Evolutionary conservation across 2,329 filamentous ascomycete species (phyloP).

Genomic region (Calonectria naviculata): DNA sequence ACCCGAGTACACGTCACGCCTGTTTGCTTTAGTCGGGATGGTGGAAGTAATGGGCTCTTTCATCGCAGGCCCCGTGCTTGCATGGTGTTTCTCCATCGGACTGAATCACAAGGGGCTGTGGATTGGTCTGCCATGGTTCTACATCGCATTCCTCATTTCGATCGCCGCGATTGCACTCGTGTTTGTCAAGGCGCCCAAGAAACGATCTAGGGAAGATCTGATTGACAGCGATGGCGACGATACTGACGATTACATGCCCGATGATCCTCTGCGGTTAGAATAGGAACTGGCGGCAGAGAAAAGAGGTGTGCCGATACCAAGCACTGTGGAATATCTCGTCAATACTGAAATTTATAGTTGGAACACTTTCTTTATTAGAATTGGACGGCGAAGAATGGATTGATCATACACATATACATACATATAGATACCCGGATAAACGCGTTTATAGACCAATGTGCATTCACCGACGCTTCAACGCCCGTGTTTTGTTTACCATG

Average conservation of each 20-base stretch:
- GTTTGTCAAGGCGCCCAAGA: constrained; percentile 48
- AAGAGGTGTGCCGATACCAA: not conserved
- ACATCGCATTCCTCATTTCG: constrained; percentile 45
- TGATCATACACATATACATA: not conserved
- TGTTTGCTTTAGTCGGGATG: constrained; percentile 55
- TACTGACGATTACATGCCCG: constrained; percentile 35
- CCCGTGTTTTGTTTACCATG: not conserved
- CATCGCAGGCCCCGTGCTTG: constrained; percentile 53
- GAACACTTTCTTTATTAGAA: not conserved
- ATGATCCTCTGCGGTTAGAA: constrained; percentile 36
- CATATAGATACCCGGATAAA: constrained; percentile 28
- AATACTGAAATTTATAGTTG: not conserved
- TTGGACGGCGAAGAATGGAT: not conserved
- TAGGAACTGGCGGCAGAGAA: constrained; percentile 10
- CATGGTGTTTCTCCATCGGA: constrained; percentile 51
- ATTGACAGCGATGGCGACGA: constrained; percentile 30
- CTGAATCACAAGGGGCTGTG: constrained; percentile 48
- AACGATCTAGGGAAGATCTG: constrained; percentile 21
- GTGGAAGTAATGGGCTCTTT: constrained; percentile 52
- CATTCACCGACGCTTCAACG: not conserved
- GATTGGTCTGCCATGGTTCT: constrained; percentile 54
- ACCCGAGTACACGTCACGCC: constrained; percentile 50
- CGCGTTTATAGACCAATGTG: not conserved
- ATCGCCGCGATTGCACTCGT: constrained; percentile 43
- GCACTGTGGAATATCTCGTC: not conserved